phyloP scores from a whole-genome alignment of 805 yeast genomes.

The Ogataea nitratoaversa region DNA sequence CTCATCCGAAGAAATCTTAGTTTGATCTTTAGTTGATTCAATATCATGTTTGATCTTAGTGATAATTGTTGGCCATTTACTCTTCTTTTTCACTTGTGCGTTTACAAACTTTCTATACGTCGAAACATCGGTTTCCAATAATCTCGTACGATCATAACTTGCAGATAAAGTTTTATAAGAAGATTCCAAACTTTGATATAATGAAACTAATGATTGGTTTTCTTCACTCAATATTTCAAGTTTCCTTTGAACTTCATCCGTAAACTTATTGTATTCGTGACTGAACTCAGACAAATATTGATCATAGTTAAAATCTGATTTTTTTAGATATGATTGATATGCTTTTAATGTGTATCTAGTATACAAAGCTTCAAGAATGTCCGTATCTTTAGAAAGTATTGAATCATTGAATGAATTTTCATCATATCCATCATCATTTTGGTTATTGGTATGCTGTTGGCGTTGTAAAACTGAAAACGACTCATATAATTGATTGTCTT shows the following conservation, averaged over 20 bases:
- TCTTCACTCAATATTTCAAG: slow-evolving; percentile 37
- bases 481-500: slow-evolving; percentile 12
- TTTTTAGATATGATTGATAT: slow-evolving; percentile 57
- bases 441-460: slow-evolving; percentile 13
- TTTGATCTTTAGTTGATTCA: slow-evolving; percentile 35
- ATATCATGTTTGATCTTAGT: slow-evolving; percentile 57
- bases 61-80: slow-evolving; percentile 59
- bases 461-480: slow-evolving; percentile 5
- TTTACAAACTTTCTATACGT: slow-evolving; percentile 72
- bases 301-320: slow-evolving; percentile 58
- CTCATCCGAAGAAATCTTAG: slow-evolving; percentile 35
- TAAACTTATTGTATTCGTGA: slow-evolving; percentile 48
- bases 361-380: slow-evolving; percentile 26
- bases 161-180: slow-evolving; percentile 45
- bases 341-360: slow-evolving; percentile 57
- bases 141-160: slow-evolving; percentile 53
- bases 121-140: slow-evolving; percentile 64
- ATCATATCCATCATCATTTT: slow-evolving; percentile 25
- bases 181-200: slow-evolving; percentile 38
- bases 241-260: slow-evolving; percentile 45
- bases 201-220: slow-evolving; percentile 35
- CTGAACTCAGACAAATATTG: slow-evolving; percentile 53
- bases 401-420: slow-evolving; percentile 22
- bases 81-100: slow-evolving; percentile 58
- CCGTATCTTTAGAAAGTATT: slow-evolving; percentile 22